Percentiles rank a stretch among this genome's conserved stretches.
Conservation (phyloP, 352 stramenopile species). For the Phytophthora litchii region DNA sequence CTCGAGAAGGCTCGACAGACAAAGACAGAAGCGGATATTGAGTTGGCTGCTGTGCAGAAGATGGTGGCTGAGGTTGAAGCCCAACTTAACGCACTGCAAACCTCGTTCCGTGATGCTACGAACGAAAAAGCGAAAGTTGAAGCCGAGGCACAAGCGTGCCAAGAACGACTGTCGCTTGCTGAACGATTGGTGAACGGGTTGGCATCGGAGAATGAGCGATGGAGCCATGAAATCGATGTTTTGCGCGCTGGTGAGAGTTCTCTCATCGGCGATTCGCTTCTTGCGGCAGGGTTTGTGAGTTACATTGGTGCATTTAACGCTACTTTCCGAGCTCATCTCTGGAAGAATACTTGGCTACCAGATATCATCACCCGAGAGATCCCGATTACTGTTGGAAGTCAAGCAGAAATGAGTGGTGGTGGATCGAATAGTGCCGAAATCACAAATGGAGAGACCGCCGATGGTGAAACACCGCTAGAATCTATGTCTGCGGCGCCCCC, state of each 20-base stretch:
- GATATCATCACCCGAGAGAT: slow-evolving; percentile 90
- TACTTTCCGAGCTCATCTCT: slow-evolving; percentile 81
- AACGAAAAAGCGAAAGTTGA: slow-evolving; percentile 93
- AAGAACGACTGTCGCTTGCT: slow-evolving; percentile 87
- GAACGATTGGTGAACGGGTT: slow-evolving; percentile 90
- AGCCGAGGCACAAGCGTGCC: slow-evolving; percentile 82
- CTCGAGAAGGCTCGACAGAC: slow-evolving; percentile 79
- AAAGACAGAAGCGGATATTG: slow-evolving; percentile 82
- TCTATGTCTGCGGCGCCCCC: slow-evolving; percentile 4
- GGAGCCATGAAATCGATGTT: slow-evolving; percentile 88
- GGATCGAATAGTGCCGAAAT: neutral
- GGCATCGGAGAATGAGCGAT: slow-evolving; percentile 89
- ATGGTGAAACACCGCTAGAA: slow-evolving; percentile 9
- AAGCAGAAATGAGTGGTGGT: slow-evolving; percentile 16
- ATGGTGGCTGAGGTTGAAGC: slow-evolving; percentile 84
- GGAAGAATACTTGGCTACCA: slow-evolving; percentile 86
- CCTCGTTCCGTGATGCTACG: slow-evolving; percentile 84
- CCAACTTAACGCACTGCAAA: slow-evolving; percentile 79
- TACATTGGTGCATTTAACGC: slow-evolving; percentile 94
- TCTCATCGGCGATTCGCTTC: slow-evolving; percentile 87
- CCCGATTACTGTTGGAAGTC: slow-evolving; percentile 58
- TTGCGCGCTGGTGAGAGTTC: slow-evolving; percentile 73
- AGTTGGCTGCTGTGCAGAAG: slow-evolving; percentile 83
- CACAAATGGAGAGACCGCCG: slow-evolving; percentile 1
- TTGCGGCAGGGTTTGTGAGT: slow-evolving; percentile 90